A percentile compares a stretch with the other conserved stretches of the same genome.
phyloP scores from a whole-genome alignment of 495 filamentous ascomycete species.

The Chlorociboria aeruginascens region DNA sequence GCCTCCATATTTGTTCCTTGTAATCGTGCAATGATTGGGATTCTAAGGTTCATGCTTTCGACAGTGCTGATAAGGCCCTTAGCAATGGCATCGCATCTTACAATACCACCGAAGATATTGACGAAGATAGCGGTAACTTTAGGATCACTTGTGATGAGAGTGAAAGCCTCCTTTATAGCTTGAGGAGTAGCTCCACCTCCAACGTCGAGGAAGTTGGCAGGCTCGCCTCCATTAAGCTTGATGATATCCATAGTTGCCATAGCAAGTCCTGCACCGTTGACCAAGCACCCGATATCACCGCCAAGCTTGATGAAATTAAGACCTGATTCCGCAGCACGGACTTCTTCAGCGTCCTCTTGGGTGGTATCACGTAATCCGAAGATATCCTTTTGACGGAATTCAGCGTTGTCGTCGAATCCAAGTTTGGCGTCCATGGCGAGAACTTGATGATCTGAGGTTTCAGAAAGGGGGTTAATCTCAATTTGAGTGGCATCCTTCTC shows the following conservation, averaged over 20 bases:
- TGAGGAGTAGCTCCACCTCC: slow-evolving; percentile 93
- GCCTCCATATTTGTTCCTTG: slow-evolving; percentile 98
- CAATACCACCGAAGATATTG: slow-evolving; percentile 99
- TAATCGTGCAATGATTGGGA: slow-evolving; percentile 89
- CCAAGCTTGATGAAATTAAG: slow-evolving; percentile 99
- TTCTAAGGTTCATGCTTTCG: slow-evolving; percentile 83
- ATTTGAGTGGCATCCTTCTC: slow-evolving; percentile 98
- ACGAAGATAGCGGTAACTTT: slow-evolving; percentile 99
- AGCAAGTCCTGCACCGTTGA: slow-evolving; percentile 96
- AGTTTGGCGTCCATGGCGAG: slow-evolving; percentile 99
- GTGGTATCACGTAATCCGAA: slow-evolving; percentile 87
- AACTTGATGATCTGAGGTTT: slow-evolving; percentile 95
- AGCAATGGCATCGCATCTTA: slow-evolving; percentile 94
- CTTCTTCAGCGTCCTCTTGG: slow-evolving; percentile 95
- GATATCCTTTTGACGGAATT: slow-evolving; percentile 93
- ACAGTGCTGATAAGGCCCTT: slow-evolving; percentile 92
- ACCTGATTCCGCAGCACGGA: slow-evolving; percentile 84
- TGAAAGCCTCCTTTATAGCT: slow-evolving; percentile 94
- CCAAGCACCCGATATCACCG: slow-evolving; percentile 96
- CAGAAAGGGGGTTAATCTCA: slow-evolving; percentile 96
- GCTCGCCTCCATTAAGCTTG: slow-evolving; percentile 93
- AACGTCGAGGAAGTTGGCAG: slow-evolving; percentile 98
- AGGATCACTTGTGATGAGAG: slow-evolving; percentile 94
- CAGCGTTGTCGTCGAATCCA: slow-evolving; percentile 95
- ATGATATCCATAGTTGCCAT: slow-evolving; percentile 99